Evolutionary conservation across 106 monocot genomes (phyloP).

Genomic region (Dioscorea dumetorum): DNA sequence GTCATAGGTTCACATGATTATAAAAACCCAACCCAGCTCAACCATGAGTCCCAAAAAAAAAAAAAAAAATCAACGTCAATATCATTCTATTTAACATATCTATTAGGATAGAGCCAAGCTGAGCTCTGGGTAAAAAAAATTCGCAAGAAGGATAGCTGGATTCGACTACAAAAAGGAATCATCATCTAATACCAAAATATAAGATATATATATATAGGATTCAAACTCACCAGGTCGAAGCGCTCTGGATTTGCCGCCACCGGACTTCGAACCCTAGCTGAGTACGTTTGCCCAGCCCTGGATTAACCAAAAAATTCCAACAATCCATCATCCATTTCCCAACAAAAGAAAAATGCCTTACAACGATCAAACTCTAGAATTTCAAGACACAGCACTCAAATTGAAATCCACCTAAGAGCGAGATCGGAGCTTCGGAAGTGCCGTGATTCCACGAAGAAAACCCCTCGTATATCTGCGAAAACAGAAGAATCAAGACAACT

Average conservation of each 20-base stretch:
- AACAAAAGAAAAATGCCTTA: not conserved
- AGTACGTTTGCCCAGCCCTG: constrained; percentile 50
- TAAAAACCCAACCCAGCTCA: too few relatives aligned
- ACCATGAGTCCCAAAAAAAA: too few relatives aligned
- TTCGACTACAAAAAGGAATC: not conserved
- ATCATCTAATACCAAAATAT: constrained; percentile 4
- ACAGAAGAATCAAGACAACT: too few relatives aligned
- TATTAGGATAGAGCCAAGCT: too few relatives aligned
- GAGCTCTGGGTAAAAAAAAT: not conserved
- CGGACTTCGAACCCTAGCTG: constrained; percentile 52
- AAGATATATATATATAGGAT: not conserved
- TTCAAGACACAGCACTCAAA: not conserved
- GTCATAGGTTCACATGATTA: too few relatives aligned
- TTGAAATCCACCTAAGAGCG: constrained; percentile 40
- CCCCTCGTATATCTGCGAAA: constrained; percentile 19
- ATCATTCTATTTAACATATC: too few relatives aligned
- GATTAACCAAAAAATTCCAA: not conserved
- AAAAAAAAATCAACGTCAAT: too few relatives aligned
- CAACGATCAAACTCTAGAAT: not conserved
- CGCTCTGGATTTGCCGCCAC: constrained; percentile 73
- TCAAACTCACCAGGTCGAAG: constrained; percentile 43
- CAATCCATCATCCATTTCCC: not conserved
- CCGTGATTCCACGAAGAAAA: constrained; percentile 44
- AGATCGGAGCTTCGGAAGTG: constrained; percentile 60
- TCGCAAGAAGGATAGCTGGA: not conserved